These are phyloP conservation scores for Larix sibirica DNA, from an alignment of 83 land plant genomes.

Conservation along the genomic window DNA sequence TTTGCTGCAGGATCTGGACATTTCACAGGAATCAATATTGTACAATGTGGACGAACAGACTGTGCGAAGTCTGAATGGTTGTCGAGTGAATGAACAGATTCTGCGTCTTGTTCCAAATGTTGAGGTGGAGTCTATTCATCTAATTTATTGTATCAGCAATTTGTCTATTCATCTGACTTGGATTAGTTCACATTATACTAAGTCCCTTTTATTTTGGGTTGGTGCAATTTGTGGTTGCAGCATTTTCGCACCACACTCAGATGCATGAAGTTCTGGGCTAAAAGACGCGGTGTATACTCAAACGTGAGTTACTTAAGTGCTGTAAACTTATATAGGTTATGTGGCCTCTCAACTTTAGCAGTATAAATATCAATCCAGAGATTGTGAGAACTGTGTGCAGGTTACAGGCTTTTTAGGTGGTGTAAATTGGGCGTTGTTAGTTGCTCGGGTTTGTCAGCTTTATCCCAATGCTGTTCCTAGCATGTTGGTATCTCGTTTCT, in stretches of 20 bases:
- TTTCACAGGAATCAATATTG: constrained; percentile 79
- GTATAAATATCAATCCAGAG: no score
- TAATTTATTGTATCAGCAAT: not conserved
- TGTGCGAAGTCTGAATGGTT: constrained; percentile 93
- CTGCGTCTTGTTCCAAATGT: constrained; percentile 92
- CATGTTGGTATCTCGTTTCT: constrained; percentile 92
- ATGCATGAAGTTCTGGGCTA: constrained; percentile 96
- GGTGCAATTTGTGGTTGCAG: constrained; percentile 32
- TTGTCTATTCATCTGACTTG: not conserved
- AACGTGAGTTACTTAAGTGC: constrained; percentile 55
- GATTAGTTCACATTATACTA: not conserved
- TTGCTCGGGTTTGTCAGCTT: constrained; percentile 92
- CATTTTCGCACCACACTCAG: constrained; percentile 86
- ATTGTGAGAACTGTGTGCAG: constrained; percentile 26
- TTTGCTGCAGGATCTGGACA: constrained; percentile 81
- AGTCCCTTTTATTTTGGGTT: no score
- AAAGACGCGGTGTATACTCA: constrained; percentile 95
- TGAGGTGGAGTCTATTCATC: constrained; percentile 38
- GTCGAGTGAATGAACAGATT: constrained; percentile 95
- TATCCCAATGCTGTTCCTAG: constrained; percentile 95
- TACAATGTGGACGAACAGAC: constrained; percentile 90
- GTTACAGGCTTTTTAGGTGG: constrained; percentile 98
- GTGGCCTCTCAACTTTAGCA: no score
- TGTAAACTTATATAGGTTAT: no score
- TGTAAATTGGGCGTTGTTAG: constrained; percentile 94